Percentiles rank a stretch among this genome's conserved stretches.
phyloP scores from a whole-genome alignment of 2,329 filamentous ascomycete species.

The Clonostachys rhizophaga region DNA sequence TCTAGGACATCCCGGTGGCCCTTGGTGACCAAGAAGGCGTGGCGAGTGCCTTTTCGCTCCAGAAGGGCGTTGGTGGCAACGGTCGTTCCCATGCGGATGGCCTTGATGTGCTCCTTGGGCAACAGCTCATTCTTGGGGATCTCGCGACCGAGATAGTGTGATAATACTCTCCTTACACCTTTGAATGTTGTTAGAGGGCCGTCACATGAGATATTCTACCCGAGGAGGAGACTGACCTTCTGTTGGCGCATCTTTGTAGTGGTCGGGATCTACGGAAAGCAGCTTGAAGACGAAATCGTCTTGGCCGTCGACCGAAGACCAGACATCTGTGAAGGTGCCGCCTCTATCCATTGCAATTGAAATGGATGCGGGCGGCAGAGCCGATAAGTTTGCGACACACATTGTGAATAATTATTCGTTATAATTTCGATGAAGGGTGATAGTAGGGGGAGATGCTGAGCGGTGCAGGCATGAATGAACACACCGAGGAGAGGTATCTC shows the following conservation, averaged over 20 bases:
- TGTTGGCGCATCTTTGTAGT: conserved; percentile 69
- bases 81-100: conserved; percentile 72
- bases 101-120: conserved; percentile 40
- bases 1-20: conserved; percentile 68
- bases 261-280: conserved; percentile 65
- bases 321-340: conserved; percentile 65
- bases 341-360: conserved; percentile 15
- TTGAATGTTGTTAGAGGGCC: too few species aligned
- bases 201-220: conserved; percentile 2
- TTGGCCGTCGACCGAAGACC: conserved; percentile 59
- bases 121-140: conserved; percentile 24
- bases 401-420: too few species aligned
- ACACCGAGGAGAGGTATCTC: too few species aligned
- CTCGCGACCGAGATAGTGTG: conserved; percentile 18
- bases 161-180: conserved; percentile 51
- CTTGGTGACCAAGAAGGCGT: conserved; percentile 66
- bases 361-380: too few species aligned
- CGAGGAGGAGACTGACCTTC: conserved; percentile 26
- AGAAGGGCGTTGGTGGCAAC: conserved; percentile 74
- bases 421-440: too few species aligned
- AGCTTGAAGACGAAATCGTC: conserved; percentile 68
- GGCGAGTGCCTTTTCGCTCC: conserved; percentile 67
- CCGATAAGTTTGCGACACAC: too few species aligned
- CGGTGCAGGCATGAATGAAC: too few species aligned
- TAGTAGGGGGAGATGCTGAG: too few species aligned